Conservation (phyloP, 176 grass and related monocot species). For the Oryza coarctata region DNA sequence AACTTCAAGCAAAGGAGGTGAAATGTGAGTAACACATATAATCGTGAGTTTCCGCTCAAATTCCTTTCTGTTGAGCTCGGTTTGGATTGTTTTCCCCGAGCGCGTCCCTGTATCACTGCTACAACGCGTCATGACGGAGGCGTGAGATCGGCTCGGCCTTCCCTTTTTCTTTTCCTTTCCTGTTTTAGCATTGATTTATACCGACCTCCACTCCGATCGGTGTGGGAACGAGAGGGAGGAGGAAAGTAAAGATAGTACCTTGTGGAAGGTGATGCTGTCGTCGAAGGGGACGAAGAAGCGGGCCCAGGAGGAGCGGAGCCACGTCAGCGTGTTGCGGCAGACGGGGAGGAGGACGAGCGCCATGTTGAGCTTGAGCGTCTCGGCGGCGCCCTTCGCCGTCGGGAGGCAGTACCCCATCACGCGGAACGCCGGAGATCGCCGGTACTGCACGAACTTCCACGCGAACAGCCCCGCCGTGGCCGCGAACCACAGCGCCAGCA, state of each 20-base stretch:
- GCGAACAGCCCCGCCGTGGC: conserved; percentile 55
- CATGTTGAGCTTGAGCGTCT: conserved; percentile 66
- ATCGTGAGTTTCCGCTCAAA: too few relatives aligned
- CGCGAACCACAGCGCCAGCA: conserved; percentile 48
- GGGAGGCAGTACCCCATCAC: conserved; percentile 63
- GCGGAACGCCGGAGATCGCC: conserved; percentile 29
- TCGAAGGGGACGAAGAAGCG: conserved; percentile 57
- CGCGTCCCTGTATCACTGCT: too few relatives aligned
- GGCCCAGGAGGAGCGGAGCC: conserved; percentile 52
- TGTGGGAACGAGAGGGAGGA: not conserved
- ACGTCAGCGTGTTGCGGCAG: conserved; percentile 53
- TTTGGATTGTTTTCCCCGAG: too few relatives aligned
- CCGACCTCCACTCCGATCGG: too few relatives aligned
- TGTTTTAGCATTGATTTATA: too few relatives aligned
- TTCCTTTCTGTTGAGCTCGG: too few relatives aligned
- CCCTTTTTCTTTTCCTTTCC: too few relatives aligned
- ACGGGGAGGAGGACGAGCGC: conserved; percentile 54
- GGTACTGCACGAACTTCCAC: conserved; percentile 60
- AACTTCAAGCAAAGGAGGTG: too few relatives aligned
- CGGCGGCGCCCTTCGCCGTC: conserved; percentile 48
- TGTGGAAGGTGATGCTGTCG: conserved; percentile 69
- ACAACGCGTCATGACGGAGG: too few relatives aligned
- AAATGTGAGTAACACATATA: too few relatives aligned
- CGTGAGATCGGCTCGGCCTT: too few relatives aligned
- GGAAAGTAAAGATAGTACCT: conserved; percentile 33